Conservation (phyloP, 169 alveolate genomes). For the Plasmodium coatneyi region DNA sequence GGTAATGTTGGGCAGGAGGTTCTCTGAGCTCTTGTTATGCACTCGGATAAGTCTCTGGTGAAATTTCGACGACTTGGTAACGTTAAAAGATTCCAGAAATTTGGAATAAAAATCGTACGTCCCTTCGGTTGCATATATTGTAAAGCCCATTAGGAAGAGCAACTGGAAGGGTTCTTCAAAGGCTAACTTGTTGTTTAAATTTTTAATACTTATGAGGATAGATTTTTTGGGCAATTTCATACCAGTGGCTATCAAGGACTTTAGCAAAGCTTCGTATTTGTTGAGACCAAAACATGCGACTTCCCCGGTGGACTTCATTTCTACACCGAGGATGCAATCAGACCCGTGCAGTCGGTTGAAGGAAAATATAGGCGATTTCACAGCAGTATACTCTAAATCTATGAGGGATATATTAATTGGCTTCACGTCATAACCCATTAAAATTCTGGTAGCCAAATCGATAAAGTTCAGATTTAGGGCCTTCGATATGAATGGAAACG, state of each 20-base stretch:
- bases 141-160: conserved; percentile 79
- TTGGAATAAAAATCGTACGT: conserved; percentile 76
- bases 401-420: conserved; percentile 87
- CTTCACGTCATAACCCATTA: conserved; percentile 86
- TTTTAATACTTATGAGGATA: conserved; percentile 79
- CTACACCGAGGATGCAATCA: conserved; percentile 93
- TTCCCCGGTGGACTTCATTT: conserved; percentile 92
- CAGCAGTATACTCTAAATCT: conserved; percentile 90
- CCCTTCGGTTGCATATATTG: conserved; percentile 86
- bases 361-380: conserved; percentile 90
- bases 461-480: conserved; percentile 88
- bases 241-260: conserved; percentile 90
- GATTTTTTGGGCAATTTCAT: conserved; percentile 83
- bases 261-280: conserved; percentile 90
- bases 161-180: conserved; percentile 79
- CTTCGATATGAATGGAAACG: conserved; percentile 90
- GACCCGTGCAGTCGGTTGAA: conserved; percentile 88
- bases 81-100: conserved; percentile 51
- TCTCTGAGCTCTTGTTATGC: conserved; percentile 65
- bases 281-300: conserved; percentile 89
- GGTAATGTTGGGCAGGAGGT: conserved; percentile 46
- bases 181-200: conserved; percentile 78
- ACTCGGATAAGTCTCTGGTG: conserved; percentile 77
- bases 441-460: conserved; percentile 86
- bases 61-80: conserved; percentile 64